Base-by-base conservation (phyloP, 306 rosid species). In the Cucurbita maxima region DNA sequence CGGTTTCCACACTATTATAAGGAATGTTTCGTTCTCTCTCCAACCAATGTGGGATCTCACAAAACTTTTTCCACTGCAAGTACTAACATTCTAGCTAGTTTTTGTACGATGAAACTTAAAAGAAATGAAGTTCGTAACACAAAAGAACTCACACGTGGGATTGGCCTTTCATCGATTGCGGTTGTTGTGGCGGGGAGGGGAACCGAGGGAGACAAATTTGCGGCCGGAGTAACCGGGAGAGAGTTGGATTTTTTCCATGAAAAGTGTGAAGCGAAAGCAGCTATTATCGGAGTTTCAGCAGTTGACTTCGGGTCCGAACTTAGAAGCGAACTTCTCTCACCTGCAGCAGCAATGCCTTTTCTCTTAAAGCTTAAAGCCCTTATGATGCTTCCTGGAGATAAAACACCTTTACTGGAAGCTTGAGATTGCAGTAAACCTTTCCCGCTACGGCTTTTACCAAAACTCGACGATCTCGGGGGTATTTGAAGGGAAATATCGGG, bases 401-500 rank as follows among this genome's bases (percentile, higher is more conserved):
- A 77, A 63, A 76, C 79, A 45, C 84, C 82, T 76, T 83, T 89
- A 5, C 80, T 54, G 69, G 96, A 94, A 57, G 96, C 87, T 79
- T 81, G 96, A 78, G 97, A 85, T 74, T 86, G 92, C 57, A 85
- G 88, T 77, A 86, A 80, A 80, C 80, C 83, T 88, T 78, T 89
- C 73, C 84, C 90, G 55, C 87, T 82, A 5, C 76, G 73, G 59
- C 87, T 82, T 72, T 77, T 83, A 53, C 91, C 87, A 38, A 88
- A 85, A 19, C 88, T 96, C 37, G 38, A 18, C 45, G 88, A 88
- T 79, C 89, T 89, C 12, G 91, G 95, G 44, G 98, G 98, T 81
- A 90, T 91, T 89, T 90, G 96, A 86, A 90, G 97, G 43, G 95
- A 89, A 75, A 94, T 90, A 68, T 90, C 96, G 0, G 98, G 98